Conservation (phyloP, 257 asterid species). For the Parsonsia alboflavescens region DNA sequence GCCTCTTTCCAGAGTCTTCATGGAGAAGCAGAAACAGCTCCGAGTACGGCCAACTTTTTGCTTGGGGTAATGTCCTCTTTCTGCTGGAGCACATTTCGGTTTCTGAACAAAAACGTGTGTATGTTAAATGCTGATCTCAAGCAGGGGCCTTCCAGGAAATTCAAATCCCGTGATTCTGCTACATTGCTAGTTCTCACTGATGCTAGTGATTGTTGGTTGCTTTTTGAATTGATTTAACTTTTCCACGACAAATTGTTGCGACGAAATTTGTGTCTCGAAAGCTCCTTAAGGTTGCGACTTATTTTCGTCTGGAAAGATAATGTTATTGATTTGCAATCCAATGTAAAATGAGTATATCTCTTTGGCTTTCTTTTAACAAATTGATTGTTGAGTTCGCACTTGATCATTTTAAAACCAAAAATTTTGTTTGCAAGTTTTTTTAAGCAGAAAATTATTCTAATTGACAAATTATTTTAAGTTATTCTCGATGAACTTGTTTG, state of each 20-base stretch:
- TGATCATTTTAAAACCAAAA: no score
- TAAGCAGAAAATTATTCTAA: no score
- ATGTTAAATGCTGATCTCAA: neutral
- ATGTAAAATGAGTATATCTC: neutral
- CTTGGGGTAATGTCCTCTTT: constrained; percentile 8
- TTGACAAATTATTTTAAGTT: no score
- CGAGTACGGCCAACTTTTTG: constrained; percentile 7
- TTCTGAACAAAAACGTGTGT: neutral
- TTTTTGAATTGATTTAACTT: neutral
- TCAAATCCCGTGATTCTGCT: neutral
- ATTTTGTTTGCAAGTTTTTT: no score
- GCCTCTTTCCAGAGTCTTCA: neutral
- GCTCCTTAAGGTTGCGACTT: no score
- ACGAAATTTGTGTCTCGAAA: no score
- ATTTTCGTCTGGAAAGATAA: no score
- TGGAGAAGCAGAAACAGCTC: neutral
- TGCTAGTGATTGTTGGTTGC: neutral
- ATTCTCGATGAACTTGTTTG: no score
- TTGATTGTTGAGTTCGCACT: neutral
- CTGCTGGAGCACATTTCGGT: neutral
- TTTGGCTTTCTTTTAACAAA: neutral
- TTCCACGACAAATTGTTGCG: neutral
- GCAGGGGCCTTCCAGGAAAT: neutral
- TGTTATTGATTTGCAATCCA: no score
- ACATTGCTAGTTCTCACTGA: neutral